Base-by-base conservation (phyloP, 352 stramenopile genomes). In the Globisporangium middletonii region DNA sequence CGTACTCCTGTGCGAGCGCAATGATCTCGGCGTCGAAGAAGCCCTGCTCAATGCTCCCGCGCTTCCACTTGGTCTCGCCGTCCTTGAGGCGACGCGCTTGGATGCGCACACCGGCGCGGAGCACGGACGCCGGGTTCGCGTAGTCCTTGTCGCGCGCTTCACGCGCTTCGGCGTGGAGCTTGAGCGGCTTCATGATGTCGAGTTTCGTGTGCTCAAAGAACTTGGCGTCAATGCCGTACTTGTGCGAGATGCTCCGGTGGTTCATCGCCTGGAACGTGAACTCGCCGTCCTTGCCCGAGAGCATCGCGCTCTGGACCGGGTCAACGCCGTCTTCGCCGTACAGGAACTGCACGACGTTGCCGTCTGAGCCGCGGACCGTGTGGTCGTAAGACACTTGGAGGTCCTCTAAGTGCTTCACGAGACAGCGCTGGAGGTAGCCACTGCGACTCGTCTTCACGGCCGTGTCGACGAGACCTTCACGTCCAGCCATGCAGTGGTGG, bases 401-500 rank as follows among this genome's bases (percentile, higher is more conserved):
- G 54, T 99, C 96, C 65, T 99, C 97, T 51, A 99, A 74, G 70
- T 99, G 95, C 79, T 99, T 99, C 38, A 99, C 90, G 35, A 99
- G 71, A 83, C 98, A 99, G 55, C 97, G 86, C 78, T 99, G 97
- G 16, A 99, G 77, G 70, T 99, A 99, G 51, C 98, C 98, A 68
- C 95, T 99, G 43, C 97, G 90, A 62, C 92, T 98, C 4, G 97
- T 99, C 81, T 99, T 99, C n/a, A 99, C 97, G 53, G 98, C 97
- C 35, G 97, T 99, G 74, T 98, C 95, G 28, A 99, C 93, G 38
- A 99, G 73, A 71, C 97, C 98, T 83, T 99, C 97, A 64, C 98
- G 84, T 16, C 98, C 98, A 61, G 97, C 97, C 98, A 99, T 99
- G 76, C 97, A 99, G 86, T 99, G 98, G 71, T 99, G 99, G 79